A percentile compares a stretch with the other conserved stretches of the same genome.
Conservation (phyloP, 2,329 filamentous ascomycete species). For the Talaromyces sp. region DNA sequence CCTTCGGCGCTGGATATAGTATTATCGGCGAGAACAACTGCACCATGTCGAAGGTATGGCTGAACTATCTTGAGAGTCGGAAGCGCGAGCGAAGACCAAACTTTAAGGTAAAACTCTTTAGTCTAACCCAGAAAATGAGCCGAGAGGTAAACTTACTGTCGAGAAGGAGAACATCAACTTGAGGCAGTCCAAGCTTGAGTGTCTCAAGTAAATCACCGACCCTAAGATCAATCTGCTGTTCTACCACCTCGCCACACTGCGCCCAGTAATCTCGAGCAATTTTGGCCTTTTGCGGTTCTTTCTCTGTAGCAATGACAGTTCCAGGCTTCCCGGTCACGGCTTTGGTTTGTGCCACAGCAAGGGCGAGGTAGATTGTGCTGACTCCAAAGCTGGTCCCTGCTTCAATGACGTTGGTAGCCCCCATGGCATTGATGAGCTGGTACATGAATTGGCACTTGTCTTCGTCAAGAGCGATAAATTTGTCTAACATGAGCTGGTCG, state of each 20-base stretch:
- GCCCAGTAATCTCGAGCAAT: slow-evolving; percentile 35
- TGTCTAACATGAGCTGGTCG: slow-evolving; percentile 33
- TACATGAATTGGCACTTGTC: slow-evolving; percentile 41
- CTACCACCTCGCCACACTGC: slow-evolving; percentile 30
- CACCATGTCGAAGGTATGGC: slow-evolving; percentile 46
- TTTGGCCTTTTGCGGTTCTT: slow-evolving; percentile 34
- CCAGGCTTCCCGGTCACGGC: slow-evolving; percentile 25
- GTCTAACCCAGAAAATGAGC: neutral
- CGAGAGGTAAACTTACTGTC: slow-evolving; percentile 26
- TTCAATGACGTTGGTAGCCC: slow-evolving; percentile 31
- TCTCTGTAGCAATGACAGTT: slow-evolving; percentile 39
- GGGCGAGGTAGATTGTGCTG: slow-evolving; percentile 43
- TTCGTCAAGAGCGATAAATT: slow-evolving; percentile 42
- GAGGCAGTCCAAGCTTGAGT: slow-evolving; percentile 28
- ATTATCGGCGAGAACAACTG: slow-evolving; percentile 52
- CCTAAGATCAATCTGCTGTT: slow-evolving; percentile 36
- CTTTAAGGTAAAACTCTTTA: slow-evolving; percentile 31
- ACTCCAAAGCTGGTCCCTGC: slow-evolving; percentile 44
- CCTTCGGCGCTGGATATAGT: slow-evolving; percentile 35
- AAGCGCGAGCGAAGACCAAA: slow-evolving; percentile 55
- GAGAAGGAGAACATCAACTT: slow-evolving; percentile 36
- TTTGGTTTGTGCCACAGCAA: slow-evolving; percentile 33
- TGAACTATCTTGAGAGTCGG: slow-evolving; percentile 50
- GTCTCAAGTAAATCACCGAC: slow-evolving; percentile 42
- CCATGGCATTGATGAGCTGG: slow-evolving; percentile 25